These are phyloP conservation scores for Pestalotiopsis sp. DNA, from an alignment of 2,329 filamentous ascomycete genomes.

Conservation along the genomic window DNA sequence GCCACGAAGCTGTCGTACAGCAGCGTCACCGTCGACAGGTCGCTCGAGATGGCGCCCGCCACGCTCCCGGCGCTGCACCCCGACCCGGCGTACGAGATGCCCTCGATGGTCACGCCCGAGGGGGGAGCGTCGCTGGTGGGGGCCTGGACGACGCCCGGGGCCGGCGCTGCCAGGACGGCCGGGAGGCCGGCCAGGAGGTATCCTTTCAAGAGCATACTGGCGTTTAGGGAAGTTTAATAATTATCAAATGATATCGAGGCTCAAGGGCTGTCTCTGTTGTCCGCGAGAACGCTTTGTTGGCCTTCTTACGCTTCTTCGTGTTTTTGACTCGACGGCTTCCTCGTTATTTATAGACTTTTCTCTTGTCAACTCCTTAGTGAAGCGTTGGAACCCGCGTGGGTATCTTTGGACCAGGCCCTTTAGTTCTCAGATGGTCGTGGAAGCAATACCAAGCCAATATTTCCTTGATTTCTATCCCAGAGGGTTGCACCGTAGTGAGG, in stretches of 20 bases:
- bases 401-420: background rate
- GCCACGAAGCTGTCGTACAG: conserved; percentile 53
- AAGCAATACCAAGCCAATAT: background rate
- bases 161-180: conserved; percentile 11
- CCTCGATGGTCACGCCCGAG: conserved; percentile 25
- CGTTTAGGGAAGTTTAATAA: background rate
- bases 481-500: background rate
- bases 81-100: conserved; percentile 26
- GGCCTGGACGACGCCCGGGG: background rate
- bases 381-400: background rate
- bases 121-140: conserved; percentile 18
- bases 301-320: background rate
- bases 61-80: conserved; percentile 28
- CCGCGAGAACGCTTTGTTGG: background rate
- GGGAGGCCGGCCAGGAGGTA: conserved; percentile 8
- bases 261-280: background rate
- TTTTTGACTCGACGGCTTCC: background rate
- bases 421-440: background rate
- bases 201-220: conserved; percentile 10
- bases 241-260: background rate
- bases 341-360: background rate
- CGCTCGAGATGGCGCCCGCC: conserved; percentile 22
- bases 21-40: conserved; percentile 41
- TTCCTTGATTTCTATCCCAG: background rate
- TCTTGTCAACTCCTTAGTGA: background rate